Evolutionary conservation across 2,329 filamentous ascomycete species (phyloP), one percentile per base, ranked within the genome.

Genomic region (Cucurbitaria berberidis): DNA sequence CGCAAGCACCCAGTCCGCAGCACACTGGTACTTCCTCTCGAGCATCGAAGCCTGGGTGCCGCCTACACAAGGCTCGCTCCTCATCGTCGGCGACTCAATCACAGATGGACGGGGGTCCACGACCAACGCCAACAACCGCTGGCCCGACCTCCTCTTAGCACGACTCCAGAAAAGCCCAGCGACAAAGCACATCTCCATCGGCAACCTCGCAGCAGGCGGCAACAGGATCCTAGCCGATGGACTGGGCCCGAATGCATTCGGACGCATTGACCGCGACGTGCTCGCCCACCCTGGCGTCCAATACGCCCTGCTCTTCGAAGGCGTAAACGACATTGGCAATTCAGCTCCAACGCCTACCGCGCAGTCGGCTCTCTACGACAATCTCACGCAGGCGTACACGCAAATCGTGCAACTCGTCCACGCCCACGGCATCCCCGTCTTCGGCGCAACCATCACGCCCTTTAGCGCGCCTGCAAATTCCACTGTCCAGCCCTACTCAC

Each of bases 151-250:
- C 3, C 62, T 72, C 18, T 60, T 68, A 27, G 78, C 50, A 73
- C 87, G 76, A 79, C 84, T 64, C 65, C 79, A 59, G 67, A 78
- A 63, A 40, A 43, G 22, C 41, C 66, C 69, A 9, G 58, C 69
- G 11, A 80, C 82, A 41, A 76, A 73, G 19, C 74, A 81, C 55
- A 79, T 89, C 45, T 80, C 81, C 11, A 73, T 89, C 11, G 77
- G 81, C 57, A 89, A 89, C 74, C 83, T 89, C 71, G 87, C 86
- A 1, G 86, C 86, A 1, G 87, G 87, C 39, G 87, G 87, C n/a
- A 89, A 89, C 70, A 76, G 85, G 0, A 80, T 89, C 2, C 79
- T 89, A 0, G 74, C 75, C 9, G 85, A 87, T 45, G 84, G 86
- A 0, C 77, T 88, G 0, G 86, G 87, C 0, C 87, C 87, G 2